These are phyloP conservation scores for Penicillium parvum DNA, from an alignment of 495 filamentous ascomycete genomes.

Conservation along the genomic window DNA sequence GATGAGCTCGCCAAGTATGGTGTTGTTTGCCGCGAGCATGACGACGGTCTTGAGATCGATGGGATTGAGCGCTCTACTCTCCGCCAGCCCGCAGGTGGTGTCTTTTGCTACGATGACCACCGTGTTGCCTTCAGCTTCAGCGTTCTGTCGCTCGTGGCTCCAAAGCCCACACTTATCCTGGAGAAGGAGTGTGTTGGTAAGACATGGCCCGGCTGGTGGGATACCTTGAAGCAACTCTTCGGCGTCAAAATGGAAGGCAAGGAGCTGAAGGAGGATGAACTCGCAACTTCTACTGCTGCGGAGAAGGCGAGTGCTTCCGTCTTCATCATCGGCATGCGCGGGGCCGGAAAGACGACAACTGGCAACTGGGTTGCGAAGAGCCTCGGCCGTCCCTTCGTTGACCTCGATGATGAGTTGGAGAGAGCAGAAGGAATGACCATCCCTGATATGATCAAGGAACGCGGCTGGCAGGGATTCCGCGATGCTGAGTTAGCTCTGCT, in stretches of 20 bases:
- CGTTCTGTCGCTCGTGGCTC: constrained; percentile 75
- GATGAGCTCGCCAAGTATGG: constrained; percentile 95
- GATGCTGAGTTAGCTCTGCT: constrained; percentile 74
- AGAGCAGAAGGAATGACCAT: constrained; percentile 65
- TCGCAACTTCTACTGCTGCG: constrained; percentile 19
- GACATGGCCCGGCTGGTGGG: constrained; percentile 99
- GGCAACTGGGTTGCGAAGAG: constrained; percentile 76
- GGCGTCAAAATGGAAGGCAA: constrained; percentile 66
- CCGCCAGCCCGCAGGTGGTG: constrained; percentile 56
- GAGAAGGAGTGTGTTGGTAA: constrained; percentile 94
- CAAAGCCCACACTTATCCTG: constrained; percentile 68
- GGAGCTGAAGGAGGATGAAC: constrained; percentile 51
- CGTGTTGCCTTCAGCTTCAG: constrained; percentile 98
- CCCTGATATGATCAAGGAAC: constrained; percentile 72
- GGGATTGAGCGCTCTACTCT: constrained; percentile 61
- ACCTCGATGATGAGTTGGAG: constrained; percentile 87
- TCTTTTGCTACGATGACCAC: constrained; percentile 97
- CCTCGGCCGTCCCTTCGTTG: constrained; percentile 72
- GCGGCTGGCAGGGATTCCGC: constrained; percentile 87
- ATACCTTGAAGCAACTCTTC: constrained; percentile 73
- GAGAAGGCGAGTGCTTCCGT: constrained; percentile 57
- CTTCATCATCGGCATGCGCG: constrained; percentile 96
- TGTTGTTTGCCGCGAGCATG: constrained; percentile 77
- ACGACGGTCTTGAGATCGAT: constrained; percentile 86
- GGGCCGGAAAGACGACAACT: constrained; percentile 93